Conservation (phyloP, 805 yeast genomes). For the Nakazawaea ishiwadae region DNA sequence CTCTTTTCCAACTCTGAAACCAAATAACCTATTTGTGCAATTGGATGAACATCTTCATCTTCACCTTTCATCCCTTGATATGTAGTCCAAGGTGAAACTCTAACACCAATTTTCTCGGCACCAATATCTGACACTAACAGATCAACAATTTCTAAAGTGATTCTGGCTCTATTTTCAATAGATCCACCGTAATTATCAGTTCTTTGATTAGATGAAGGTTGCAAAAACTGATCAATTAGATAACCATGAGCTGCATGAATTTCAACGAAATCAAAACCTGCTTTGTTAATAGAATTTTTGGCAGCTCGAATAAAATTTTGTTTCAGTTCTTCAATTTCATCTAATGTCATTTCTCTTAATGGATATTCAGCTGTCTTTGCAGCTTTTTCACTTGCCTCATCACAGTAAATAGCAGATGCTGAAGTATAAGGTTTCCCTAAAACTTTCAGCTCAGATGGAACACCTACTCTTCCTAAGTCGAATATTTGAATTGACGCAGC, state of each 20-base stretch:
- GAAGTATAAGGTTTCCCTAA: conserved; percentile 36
- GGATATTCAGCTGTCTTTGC: not conserved
- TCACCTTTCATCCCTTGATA: conserved; percentile 32
- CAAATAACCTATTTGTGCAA: conserved; percentile 28
- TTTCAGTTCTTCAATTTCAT: conserved; percentile 11
- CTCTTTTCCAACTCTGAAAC: conserved; percentile 29
- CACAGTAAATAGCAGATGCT: conserved; percentile 33
- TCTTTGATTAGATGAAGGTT: conserved; percentile 20
- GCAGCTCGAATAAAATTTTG: conserved; percentile 19
- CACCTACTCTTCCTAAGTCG: conserved; percentile 30
- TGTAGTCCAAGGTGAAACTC: conserved; percentile 38
- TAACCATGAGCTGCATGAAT: conserved; percentile 27
- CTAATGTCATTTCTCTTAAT: conserved; percentile 21
- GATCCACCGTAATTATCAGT: conserved; percentile 27
- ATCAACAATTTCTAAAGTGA: conserved; percentile 31
- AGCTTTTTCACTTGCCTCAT: conserved; percentile 13
- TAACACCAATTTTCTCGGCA: conserved; percentile 30
- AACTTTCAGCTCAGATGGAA: conserved; percentile 28
- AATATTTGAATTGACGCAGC: conserved; percentile 40
- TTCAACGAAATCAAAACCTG: conserved; percentile 25
- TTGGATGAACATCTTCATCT: conserved; percentile 25
- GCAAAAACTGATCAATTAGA: conserved; percentile 22
- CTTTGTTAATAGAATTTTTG: conserved; percentile 19
- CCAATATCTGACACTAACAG: conserved; percentile 42
- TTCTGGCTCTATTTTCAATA: conserved; percentile 24